Evolutionary conservation across 805 yeast genomes (phyloP).

Genomic region (Sporopachydermia quercuum): DNA sequence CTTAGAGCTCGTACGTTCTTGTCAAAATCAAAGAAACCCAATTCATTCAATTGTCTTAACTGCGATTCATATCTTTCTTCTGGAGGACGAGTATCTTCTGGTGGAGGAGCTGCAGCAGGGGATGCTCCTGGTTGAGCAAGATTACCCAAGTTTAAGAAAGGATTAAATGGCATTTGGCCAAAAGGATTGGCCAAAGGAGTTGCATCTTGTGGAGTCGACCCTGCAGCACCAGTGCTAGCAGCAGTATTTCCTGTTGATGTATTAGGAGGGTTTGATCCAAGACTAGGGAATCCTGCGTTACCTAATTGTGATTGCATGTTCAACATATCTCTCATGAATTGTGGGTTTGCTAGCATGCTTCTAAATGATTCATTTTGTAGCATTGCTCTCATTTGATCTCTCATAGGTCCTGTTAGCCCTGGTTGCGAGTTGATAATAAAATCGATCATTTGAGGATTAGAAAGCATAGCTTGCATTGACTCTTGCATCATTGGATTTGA

Average conservation of each 20-base stretch:
- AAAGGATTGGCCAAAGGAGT: conserved; percentile 1
- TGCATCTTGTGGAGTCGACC: conserved; percentile 11
- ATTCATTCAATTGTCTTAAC: conserved; percentile 61
- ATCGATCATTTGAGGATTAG: conserved; percentile 82
- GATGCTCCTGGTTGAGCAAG: conserved; percentile 5
- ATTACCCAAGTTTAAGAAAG: conserved; percentile 2
- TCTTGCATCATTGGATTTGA: conserved; percentile 72
- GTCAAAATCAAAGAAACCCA: conserved; percentile 86
- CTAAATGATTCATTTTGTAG: conserved; percentile 74
- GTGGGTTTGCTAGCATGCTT: conserved; percentile 71
- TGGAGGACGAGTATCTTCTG: conserved; percentile 56
- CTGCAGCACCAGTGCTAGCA: conserved; percentile 30
- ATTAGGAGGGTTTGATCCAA: conserved; percentile 14
- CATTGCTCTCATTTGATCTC: conserved; percentile 79
- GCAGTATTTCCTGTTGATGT: conserved; percentile 12
- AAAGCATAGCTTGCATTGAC: conserved; percentile 65
- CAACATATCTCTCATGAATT: conserved; percentile 71
- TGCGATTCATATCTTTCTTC: conserved; percentile 65
- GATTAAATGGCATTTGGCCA: not conserved
- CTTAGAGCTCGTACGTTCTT: conserved; percentile 82
- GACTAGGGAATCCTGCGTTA: conserved; percentile 19
- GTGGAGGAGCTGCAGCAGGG: conserved; percentile 17
- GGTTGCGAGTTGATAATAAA: conserved; percentile 72
- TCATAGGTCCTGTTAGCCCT: conserved; percentile 60
- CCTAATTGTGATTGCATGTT: conserved; percentile 45